Evolutionary conservation across 148 eudicot genomes (phyloP).

Genomic region (Nepenthes gracilis): DNA sequence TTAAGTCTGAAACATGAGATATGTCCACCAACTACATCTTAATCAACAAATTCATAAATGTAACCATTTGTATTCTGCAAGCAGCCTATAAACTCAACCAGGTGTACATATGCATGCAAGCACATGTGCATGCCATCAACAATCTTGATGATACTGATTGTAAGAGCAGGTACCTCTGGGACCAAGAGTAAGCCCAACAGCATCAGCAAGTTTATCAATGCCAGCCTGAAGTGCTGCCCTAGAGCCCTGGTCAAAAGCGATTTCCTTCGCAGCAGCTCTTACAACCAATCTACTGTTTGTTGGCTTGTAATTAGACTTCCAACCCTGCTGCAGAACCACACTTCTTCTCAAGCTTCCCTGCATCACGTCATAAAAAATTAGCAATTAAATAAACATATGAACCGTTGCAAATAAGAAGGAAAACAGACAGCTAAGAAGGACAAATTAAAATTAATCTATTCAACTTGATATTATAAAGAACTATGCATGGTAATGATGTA

Average conservation of each 20-base stretch:
- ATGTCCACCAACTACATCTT: too few species aligned
- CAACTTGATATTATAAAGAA: too few species aligned
- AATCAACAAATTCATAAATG: too few species aligned
- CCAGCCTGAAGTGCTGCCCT: conserved; percentile 85
- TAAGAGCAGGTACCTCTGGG: conserved; percentile 55
- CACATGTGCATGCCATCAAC: too few species aligned
- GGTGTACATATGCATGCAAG: too few species aligned
- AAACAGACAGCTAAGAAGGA: not conserved
- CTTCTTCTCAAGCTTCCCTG: conserved; percentile 47
- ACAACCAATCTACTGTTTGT: conserved; percentile 40
- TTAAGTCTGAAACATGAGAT: too few species aligned
- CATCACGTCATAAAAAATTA: conserved; percentile 5
- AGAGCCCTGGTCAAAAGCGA: conserved; percentile 78
- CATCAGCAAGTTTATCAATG: conserved; percentile 88
- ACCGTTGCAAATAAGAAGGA: too few species aligned
- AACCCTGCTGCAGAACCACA: conserved; percentile 39
- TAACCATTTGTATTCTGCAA: too few species aligned
- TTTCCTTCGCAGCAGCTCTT: conserved; percentile 72
- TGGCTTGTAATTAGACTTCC: conserved; percentile 34
- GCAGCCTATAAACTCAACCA: too few species aligned
- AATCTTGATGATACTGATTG: too few species aligned
- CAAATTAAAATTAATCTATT: not conserved
- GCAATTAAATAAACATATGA: not conserved
- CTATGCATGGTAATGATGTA: too few species aligned
- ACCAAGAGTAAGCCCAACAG: conserved; percentile 91